Evolutionary conservation across 2,329 filamentous ascomycete genomes (phyloP).

Genomic region (Hysterium pulicare): DNA sequence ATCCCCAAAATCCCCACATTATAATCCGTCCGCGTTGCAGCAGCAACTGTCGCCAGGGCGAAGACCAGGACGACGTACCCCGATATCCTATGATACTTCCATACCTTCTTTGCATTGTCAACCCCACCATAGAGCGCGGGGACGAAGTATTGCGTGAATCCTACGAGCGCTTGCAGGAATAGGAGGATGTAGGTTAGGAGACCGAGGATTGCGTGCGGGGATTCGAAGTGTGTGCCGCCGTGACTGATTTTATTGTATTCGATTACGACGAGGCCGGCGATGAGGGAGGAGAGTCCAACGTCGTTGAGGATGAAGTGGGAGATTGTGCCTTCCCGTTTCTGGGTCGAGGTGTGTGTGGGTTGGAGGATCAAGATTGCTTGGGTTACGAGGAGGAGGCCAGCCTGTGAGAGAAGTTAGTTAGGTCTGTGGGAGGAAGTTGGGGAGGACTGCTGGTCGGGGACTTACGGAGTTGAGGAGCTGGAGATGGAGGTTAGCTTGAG

Average conservation of each 20-base stretch:
- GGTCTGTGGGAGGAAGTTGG: slow-evolving; percentile 8
- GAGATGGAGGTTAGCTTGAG: slow-evolving; percentile 8
- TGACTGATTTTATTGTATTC: slow-evolving; percentile 78
- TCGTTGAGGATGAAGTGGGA: slow-evolving; percentile 70
- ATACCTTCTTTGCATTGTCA: slow-evolving; percentile 75
- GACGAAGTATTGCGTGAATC: slow-evolving; percentile 76
- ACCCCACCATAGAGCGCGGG: slow-evolving; percentile 74
- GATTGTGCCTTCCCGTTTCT: slow-evolving; percentile 64
- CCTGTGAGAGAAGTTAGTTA: slow-evolving; percentile 21
- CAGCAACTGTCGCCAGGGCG: slow-evolving; percentile 69
- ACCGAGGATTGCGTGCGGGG: slow-evolving; percentile 79
- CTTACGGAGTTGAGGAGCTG: slow-evolving; percentile 52
- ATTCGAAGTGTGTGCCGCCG: slow-evolving; percentile 70
- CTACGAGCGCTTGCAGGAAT: slow-evolving; percentile 70
- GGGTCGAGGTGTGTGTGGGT: slow-evolving; percentile 71
- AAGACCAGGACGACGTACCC: slow-evolving; percentile 73
- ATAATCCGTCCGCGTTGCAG: slow-evolving; percentile 74
- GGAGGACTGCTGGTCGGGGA: slow-evolving; percentile 6
- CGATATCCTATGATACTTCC: slow-evolving; percentile 80
- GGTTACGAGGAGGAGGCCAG: slow-evolving; percentile 70
- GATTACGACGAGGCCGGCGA: slow-evolving; percentile 67
- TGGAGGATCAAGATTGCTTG: slow-evolving; percentile 84
- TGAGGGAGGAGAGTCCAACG: slow-evolving; percentile 59
- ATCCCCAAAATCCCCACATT: slow-evolving; percentile 66
- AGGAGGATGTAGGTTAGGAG: slow-evolving; percentile 69